A percentile compares a stretch with the other conserved stretches of the same genome.
phyloP scores from a whole-genome alignment of 2,329 filamentous ascomycete species.

The Aspergillus quadrilineatus region DNA sequence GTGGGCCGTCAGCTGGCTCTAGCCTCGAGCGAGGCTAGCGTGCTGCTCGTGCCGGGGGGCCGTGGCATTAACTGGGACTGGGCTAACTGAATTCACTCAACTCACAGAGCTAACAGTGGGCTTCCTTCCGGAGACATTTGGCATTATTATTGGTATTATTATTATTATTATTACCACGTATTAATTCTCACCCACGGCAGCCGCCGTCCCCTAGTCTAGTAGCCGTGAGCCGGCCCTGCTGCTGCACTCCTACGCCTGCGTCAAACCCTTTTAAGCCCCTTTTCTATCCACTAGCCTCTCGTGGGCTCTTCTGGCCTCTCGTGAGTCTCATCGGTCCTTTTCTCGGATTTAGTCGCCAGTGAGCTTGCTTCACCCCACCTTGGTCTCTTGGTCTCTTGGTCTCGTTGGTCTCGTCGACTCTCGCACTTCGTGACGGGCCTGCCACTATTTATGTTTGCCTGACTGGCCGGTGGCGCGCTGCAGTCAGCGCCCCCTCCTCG shows the following conservation, averaged over 20 bases:
- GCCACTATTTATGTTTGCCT: conserved; percentile 16
- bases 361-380: conserved; percentile 7
- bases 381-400: background rate
- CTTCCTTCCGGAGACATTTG: too few species aligned
- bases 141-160: too few species aligned
- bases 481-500: conserved; percentile 25
- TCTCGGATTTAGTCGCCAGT: background rate
- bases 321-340: background rate
- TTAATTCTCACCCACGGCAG: background rate
- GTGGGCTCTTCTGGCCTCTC: too few species aligned
- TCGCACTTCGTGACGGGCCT: conserved; percentile 1
- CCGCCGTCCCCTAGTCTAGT: background rate
- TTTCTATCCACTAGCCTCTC: background rate
- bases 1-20: conserved; percentile 8
- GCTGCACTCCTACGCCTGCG: background rate
- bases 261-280: conserved; percentile 4
- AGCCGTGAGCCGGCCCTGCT: background rate
- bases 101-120: too few species aligned
- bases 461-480: conserved; percentile 12
- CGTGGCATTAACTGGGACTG: conserved; percentile 13
- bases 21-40: background rate
- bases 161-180: too few species aligned
- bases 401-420: too few species aligned
- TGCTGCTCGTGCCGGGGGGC: conserved; percentile 18
- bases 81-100: too few species aligned